Base-by-base conservation (phyloP, 257 asterid species). In the Solanum medicagineum region DNA sequence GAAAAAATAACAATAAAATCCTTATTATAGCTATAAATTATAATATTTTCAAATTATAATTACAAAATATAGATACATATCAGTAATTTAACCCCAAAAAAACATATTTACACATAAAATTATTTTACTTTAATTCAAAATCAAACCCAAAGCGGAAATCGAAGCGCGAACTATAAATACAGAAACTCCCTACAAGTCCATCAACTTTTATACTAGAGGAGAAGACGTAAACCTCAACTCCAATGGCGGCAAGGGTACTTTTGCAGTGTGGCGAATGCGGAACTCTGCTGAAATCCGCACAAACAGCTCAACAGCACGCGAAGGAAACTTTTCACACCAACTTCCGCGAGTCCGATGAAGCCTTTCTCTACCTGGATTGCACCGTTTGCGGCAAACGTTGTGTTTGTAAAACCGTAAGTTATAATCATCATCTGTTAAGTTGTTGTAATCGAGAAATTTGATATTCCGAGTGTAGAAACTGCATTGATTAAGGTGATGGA, bases 191-290 rank as follows among this genome's bases (percentile, higher is more conserved):
- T 10, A n/a, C 10, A 59, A n/a, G n/a, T 59, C n/a, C 47, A 66
- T 32, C 12, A 66, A 32, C 42, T 36, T 3, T 32, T 32, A 32
- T 10, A 66, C 15, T 6, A 5, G 7, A 32, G 6, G 14, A 7
- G 1, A 8, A 9, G 19, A 70, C 16, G 32, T 3, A 29, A n/a
- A 57, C 10, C 20, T 15, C 5, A 15, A 66, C 22, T 9, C 11
- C 81, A 66, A 96, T 97, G 99, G 93, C 94, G 65, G 98, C 40
- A 51, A 68, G n/a, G 42, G 0, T 90, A 24, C 91, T 98, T 20
- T 87, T 95, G 89, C 89, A 91, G 90, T 97, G 99, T 53, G 98
- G 98, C 49, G 98, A 95, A 68, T 97, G 99, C 81, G 98, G 98
- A 42, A 87, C 94, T 84, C 91, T 95, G 17, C 74, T 97, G 74